Conservation (phyloP, 2,329 filamentous ascomycete genomes). For the Aplosporella prunicola region DNA sequence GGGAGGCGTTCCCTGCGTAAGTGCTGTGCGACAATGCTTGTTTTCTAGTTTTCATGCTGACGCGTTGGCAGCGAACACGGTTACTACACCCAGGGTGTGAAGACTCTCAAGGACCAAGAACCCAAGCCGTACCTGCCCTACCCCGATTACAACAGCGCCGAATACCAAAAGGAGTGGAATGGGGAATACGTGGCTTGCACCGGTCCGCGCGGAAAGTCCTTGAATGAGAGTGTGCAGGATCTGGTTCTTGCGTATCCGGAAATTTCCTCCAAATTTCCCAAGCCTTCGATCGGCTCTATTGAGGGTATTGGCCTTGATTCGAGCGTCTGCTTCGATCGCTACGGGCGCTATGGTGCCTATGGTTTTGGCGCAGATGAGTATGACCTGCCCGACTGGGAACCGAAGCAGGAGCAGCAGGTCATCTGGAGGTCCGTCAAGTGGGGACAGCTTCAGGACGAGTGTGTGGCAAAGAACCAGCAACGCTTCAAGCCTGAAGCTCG, state of each 20-base stretch:
- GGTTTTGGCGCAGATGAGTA: constrained; percentile 45
- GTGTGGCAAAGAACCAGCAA: constrained; percentile 54
- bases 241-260: constrained; percentile 53
- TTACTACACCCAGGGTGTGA: constrained; percentile 2
- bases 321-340: constrained; percentile 57
- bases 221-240: constrained; percentile 51
- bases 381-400: constrained; percentile 34
- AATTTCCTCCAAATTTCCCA: constrained; percentile 37
- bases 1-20: constrained; percentile 36
- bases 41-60: background rate
- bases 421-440: constrained; percentile 60
- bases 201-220: constrained; percentile 44
- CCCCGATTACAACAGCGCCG: constrained; percentile 55
- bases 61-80: constrained; percentile 1
- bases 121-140: constrained; percentile 60
- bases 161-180: constrained; percentile 49
- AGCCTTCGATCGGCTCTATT: constrained; percentile 28
- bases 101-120: constrained; percentile 14
- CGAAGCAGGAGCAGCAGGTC: constrained; percentile 21
- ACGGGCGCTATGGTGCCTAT: constrained; percentile 45
- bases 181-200: constrained; percentile 55
- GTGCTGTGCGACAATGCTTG: constrained; percentile 8
- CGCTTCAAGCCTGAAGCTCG: constrained; percentile 44
- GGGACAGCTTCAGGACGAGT: constrained; percentile 60
- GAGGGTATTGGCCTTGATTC: constrained; percentile 29